These are phyloP conservation scores for Capronia epimyces DNA, from an alignment of 2,329 filamentous ascomycete genomes.

Conservation along the genomic window DNA sequence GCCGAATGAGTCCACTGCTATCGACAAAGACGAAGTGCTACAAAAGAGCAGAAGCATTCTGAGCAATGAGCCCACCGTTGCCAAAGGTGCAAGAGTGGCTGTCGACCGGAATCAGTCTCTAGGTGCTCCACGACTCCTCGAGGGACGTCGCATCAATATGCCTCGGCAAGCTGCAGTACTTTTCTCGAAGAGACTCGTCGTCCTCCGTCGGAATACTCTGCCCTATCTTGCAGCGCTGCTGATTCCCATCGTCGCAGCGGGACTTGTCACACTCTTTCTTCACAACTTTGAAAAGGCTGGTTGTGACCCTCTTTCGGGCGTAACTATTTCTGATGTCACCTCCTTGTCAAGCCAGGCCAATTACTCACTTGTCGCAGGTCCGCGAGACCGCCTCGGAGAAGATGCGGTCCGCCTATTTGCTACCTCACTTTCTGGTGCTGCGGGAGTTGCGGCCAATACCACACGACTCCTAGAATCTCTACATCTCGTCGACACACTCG, in stretches of 20 bases:
- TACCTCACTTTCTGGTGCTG: constrained; percentile 28
- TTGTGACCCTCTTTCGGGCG: constrained; percentile 50
- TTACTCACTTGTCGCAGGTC: constrained; percentile 37
- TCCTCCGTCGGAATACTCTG: constrained; percentile 72
- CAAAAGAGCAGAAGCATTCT: constrained; percentile 17
- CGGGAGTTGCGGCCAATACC: constrained; percentile 30
- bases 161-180: constrained; percentile 66
- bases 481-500: constrained; percentile 57
- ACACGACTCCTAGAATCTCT: constrained; percentile 37
- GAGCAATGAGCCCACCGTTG: constrained; percentile 15
- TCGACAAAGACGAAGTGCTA: constrained; percentile 7
- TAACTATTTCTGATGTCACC: constrained; percentile 29
- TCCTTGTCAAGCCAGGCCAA: constrained; percentile 32
- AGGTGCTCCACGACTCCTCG: constrained; percentile 48
- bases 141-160: constrained; percentile 65
- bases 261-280: constrained; percentile 72
- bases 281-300: constrained; percentile 48
- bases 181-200: constrained; percentile 69
- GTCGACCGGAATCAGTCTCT: constrained; percentile 12
- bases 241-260: constrained; percentile 73
- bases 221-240: constrained; percentile 69
- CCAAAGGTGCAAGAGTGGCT: constrained; percentile 11
- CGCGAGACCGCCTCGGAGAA: constrained; percentile 31
- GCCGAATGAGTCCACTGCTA: not conserved
- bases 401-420: constrained; percentile 25